A percentile compares a stretch with the other conserved stretches of the same genome.
phyloP scores from a whole-genome alignment of 2,329 filamentous ascomycete species.

The Apiospora sp. region DNA sequence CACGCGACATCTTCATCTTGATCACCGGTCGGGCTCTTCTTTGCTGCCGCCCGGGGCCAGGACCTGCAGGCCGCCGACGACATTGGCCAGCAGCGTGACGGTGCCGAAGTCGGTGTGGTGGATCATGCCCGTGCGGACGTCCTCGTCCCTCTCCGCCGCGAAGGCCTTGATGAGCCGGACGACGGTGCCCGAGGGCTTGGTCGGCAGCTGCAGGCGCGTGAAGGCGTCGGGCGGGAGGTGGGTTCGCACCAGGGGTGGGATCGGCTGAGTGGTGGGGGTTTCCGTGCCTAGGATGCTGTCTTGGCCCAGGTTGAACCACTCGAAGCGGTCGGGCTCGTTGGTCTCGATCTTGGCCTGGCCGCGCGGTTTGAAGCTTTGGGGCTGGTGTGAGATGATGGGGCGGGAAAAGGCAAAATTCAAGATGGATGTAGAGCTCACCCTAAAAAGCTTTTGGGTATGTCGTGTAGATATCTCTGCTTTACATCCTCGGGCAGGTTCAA shows the following conservation, averaged over 20 bases:
- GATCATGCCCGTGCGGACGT: slow-evolving; percentile 37
- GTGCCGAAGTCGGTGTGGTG: slow-evolving; percentile 48
- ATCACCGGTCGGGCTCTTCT: slow-evolving; percentile 30
- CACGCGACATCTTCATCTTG: too few relatives aligned
- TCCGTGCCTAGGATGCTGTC: slow-evolving; percentile 41
- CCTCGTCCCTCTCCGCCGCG: slow-evolving; percentile 30
- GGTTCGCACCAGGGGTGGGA: slow-evolving; percentile 29
- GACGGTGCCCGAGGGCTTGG: slow-evolving; percentile 38
- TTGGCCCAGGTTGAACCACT: slow-evolving; percentile 42
- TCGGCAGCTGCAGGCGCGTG: slow-evolving; percentile 34
- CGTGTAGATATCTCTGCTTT: slow-evolving; percentile 29
- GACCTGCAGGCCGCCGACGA: slow-evolving; percentile 47
- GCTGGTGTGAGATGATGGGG: too few relatives aligned
- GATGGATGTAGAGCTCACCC: slow-evolving; percentile 27
- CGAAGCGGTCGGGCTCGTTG: slow-evolving; percentile 38
- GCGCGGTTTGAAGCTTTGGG: slow-evolving; percentile 31
- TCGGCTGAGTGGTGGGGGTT: slow-evolving; percentile 29
- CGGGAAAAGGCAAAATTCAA: background rate
- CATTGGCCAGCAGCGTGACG: slow-evolving; percentile 46
- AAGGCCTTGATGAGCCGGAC: slow-evolving; percentile 33
- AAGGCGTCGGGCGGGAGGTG: slow-evolving; percentile 38
- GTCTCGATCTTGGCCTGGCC: slow-evolving; percentile 34
- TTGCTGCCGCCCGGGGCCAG: slow-evolving; percentile 37
- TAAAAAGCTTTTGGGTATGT: slow-evolving; percentile 30
- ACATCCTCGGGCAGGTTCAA: slow-evolving; percentile 26